Evolutionary conservation across 140 eudicot genomes (phyloP), one percentile per base, ranked within the genome.

Genomic region (Bidens hawaiensis): DNA sequence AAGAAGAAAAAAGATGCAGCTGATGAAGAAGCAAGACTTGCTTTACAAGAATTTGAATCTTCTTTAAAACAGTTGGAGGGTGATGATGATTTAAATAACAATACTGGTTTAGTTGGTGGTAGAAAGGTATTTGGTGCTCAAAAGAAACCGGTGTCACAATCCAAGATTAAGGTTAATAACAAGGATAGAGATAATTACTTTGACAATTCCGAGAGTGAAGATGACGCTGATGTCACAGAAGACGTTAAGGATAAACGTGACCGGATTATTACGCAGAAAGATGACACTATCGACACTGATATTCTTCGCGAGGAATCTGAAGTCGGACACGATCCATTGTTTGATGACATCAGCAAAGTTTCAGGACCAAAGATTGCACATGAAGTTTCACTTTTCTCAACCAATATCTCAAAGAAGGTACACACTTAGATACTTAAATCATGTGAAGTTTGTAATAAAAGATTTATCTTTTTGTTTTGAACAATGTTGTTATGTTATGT

Each of bases 21-120:
- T 40, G 88, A 82, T 57, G 85, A 93, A 77, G 99, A 93, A 85
- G 99, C 96, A 57, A 79, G 73, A 67, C 83, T 73, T 76, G 96
- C 95, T 70, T 76, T 93, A 56, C 74, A 85, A 51, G 96, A 93
- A 18, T 93, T 74, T 65, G 90, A 93, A 19, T 64, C 78, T 41
- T 75, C 89, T 43, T 68, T 82, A 76, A 83, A 75, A 54, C 75
- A 80, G 62, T 72, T 83, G 47, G 87, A 79, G 57, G 89, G 71
- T 65, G 72, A 76, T 36, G 75, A 24, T 36, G 82, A 47, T 41
- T 56, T 15, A 23, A 70, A 76, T 62, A 64, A 70, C 9, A 65
- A 74, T 51, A 14, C 2, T 34, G 75, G 76, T 33, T 48, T 70
- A 49, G 14, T 69, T 12, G 80, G 88, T 79, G 95, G 99, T 28